These are phyloP conservation scores for Medicago lupulina DNA, from an alignment of 306 rosid species.

Conservation along the genomic window DNA sequence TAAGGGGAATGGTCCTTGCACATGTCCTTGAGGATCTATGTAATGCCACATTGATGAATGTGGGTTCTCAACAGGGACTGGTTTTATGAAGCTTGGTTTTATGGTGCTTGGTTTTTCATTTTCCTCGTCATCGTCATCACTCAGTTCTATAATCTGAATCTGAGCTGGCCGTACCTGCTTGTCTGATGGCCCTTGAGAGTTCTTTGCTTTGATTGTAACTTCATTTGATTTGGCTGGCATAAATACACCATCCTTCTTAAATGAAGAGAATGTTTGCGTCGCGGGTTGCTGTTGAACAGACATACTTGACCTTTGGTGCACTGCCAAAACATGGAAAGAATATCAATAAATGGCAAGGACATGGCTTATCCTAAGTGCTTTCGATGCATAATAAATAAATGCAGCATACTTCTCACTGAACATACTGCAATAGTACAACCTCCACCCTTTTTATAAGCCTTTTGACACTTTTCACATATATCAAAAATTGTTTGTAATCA, in stretches of 20 bases:
- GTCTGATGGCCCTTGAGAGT: slow-evolving; percentile 22
- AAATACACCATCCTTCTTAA: slow-evolving; percentile 12
- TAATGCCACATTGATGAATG: slow-evolving; percentile 62
- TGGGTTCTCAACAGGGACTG: slow-evolving; percentile 35
- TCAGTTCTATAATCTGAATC: slow-evolving; percentile 56
- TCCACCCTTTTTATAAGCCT: no score
- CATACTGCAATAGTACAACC: background rate
- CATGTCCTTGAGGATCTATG: slow-evolving; percentile 69
- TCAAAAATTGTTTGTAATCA: no score
- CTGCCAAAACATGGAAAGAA: slow-evolving; percentile 50
- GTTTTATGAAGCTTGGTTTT: slow-evolving; percentile 34
- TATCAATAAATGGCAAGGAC: slow-evolving; percentile 28
- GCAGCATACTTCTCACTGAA: background rate
- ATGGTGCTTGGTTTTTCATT: slow-evolving; percentile 35
- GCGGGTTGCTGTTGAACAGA: slow-evolving; percentile 42
- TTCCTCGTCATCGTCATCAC: slow-evolving; percentile 55
- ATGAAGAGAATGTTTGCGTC: slow-evolving; percentile 36
- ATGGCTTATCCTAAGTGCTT: slow-evolving; percentile 9
- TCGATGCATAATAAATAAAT: slow-evolving; percentile 13
- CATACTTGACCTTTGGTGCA: slow-evolving; percentile 28
- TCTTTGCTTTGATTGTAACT: slow-evolving; percentile 34
- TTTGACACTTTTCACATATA: no score
- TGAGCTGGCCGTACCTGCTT: slow-evolving; percentile 37
- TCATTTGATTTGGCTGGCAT: slow-evolving; percentile 34
- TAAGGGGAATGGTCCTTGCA: slow-evolving; percentile 80